Evolutionary conservation across 305 asterid species (phyloP).

Genomic region (Fraxinus paxiana): DNA sequence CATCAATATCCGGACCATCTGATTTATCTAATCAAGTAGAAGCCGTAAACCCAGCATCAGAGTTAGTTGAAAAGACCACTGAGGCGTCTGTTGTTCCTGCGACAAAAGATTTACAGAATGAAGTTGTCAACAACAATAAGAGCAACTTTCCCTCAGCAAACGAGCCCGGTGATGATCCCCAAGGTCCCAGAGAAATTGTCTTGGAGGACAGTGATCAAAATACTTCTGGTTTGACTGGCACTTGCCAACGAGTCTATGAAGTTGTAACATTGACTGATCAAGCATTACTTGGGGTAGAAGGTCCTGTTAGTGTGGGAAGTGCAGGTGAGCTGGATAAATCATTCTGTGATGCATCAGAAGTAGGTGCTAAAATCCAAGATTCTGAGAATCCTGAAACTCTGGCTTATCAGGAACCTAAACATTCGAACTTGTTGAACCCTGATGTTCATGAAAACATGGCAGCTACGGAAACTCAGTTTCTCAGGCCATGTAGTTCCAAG

Average conservation of each 20-base stretch:
- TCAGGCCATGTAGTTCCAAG: constrained; percentile 50
- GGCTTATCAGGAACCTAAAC: constrained; percentile 28
- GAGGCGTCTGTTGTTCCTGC: constrained; percentile 34
- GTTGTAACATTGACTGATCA: constrained; percentile 30
- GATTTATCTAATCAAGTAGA: constrained; percentile 35
- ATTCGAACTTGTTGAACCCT: constrained; percentile 25
- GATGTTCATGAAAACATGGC: constrained; percentile 30
- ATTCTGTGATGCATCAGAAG: constrained; percentile 28
- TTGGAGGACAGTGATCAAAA: constrained; percentile 32
- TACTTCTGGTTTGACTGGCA: constrained; percentile 35
- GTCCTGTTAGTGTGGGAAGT: constrained; percentile 23
- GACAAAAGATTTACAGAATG: constrained; percentile 34
- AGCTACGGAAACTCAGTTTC: constrained; percentile 30
- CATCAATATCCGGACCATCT: constrained; percentile 27
- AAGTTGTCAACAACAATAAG: constrained; percentile 27
- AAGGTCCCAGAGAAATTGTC: constrained; percentile 30
- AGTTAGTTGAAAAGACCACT: constrained; percentile 27
- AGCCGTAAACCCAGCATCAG: constrained; percentile 30
- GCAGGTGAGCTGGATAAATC: constrained; percentile 29
- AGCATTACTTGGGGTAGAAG: constrained; percentile 26
- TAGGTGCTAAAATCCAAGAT: constrained; percentile 36
- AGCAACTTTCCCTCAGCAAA: constrained; percentile 23
- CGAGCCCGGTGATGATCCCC: constrained; percentile 27
- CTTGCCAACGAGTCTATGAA: constrained; percentile 31
- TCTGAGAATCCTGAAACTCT: constrained; percentile 26